Conservation (phyloP, 2,329 filamentous ascomycete genomes). For the Cordyceps farinosa region DNA sequence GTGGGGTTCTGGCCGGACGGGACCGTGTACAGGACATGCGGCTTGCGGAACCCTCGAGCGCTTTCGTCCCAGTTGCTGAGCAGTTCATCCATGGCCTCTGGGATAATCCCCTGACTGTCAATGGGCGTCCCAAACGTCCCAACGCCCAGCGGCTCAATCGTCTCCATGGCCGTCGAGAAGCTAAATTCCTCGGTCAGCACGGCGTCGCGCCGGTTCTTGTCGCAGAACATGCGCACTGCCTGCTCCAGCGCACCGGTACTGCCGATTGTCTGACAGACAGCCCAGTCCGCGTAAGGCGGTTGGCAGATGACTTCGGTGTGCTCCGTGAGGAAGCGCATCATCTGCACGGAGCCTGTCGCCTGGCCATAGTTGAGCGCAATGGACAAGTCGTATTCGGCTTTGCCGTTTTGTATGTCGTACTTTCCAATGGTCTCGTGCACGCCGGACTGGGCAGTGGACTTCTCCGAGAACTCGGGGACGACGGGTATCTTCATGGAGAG, state of each 20-base stretch:
- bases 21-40: conserved; percentile 57
- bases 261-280: conserved; percentile 76
- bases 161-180: conserved; percentile 70
- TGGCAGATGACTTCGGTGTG: conserved; percentile 88
- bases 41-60: conserved; percentile 44
- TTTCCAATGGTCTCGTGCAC: conserved; percentile 68
- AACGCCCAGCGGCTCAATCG: conserved; percentile 51
- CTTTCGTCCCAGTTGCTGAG: conserved; percentile 48
- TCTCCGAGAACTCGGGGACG: conserved; percentile 66
- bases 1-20: conserved; percentile 88
- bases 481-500: conserved; percentile 70
- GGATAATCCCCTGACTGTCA: conserved; percentile 52
- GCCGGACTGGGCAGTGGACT: conserved; percentile 59
- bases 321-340: conserved; percentile 88
- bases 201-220: conserved; percentile 65
- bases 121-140: conserved; percentile 48
- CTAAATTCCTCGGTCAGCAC: conserved; percentile 88
- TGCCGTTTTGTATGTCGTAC: conserved; percentile 68
- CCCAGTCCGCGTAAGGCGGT: conserved; percentile 89
- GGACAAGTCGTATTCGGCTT: conserved; percentile 64
- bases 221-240: conserved; percentile 75
- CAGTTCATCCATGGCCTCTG: conserved; percentile 49
- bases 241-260: conserved; percentile 85
- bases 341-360: conserved; percentile 77
- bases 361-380: conserved; percentile 94